A percentile compares a stretch with the other conserved stretches of the same genome.
phyloP scores from a whole-genome alignment of 345 rosid species.

The Theobroma cacao region DNA sequence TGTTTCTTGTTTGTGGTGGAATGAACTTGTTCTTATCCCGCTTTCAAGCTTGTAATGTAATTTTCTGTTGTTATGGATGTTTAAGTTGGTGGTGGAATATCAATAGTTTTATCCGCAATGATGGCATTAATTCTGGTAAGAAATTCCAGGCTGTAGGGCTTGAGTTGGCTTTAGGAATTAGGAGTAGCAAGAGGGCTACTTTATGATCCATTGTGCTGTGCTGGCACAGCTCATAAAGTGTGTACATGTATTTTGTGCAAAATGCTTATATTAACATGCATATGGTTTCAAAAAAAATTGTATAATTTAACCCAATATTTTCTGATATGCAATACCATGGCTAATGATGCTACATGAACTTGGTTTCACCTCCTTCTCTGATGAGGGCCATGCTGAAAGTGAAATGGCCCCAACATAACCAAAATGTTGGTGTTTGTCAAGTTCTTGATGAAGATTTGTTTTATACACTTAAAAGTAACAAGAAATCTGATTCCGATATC shows the following conservation, averaged over 20 bases:
- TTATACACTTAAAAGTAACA: too few relatives aligned
- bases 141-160: not conserved
- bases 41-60: not conserved
- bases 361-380: too few relatives aligned
- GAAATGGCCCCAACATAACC: too few relatives aligned
- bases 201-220: not conserved
- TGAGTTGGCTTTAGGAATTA: not conserved
- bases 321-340: too few relatives aligned
- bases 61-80: not conserved
- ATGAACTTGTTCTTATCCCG: not conserved
- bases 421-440: too few relatives aligned
- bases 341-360: too few relatives aligned
- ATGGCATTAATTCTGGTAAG: not conserved
- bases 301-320: too few relatives aligned
- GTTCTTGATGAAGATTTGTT: too few relatives aligned
- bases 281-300: not conserved
- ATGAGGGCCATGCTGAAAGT: too few relatives aligned
- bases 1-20: constrained; percentile 13
- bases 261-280: not conserved
- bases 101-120: not conserved
- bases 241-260: not conserved
- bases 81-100: not conserved
- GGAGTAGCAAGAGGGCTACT: not conserved
- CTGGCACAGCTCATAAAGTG: not conserved
- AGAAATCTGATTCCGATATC: too few relatives aligned